Conservation (phyloP, 2,329 filamentous ascomycete genomes). For the Aspergillus phoenicis region DNA sequence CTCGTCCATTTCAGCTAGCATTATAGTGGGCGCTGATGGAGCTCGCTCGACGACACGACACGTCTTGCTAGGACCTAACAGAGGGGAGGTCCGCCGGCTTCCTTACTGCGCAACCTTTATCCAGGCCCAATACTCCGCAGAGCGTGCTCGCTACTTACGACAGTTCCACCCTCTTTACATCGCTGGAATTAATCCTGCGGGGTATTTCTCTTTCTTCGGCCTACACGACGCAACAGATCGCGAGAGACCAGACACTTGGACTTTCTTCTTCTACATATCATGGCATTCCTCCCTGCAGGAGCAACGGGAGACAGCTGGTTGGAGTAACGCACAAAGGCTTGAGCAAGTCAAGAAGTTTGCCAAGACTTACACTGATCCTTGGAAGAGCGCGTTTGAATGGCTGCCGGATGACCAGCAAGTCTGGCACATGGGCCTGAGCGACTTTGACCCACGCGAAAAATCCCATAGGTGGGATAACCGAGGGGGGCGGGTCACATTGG, state of each 20-base stretch:
- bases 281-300: slow-evolving; percentile 45
- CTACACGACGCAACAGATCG: slow-evolving; percentile 32
- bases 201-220: slow-evolving; percentile 51
- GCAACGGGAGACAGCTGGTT: slow-evolving; percentile 31
- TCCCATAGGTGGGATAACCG: slow-evolving; percentile 25
- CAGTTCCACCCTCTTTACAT: slow-evolving; percentile 50
- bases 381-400: slow-evolving; percentile 39
- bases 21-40: slow-evolving; percentile 32
- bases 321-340: slow-evolving; percentile 19
- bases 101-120: slow-evolving; percentile 52
- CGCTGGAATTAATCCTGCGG: slow-evolving; percentile 47
- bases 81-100: slow-evolving; percentile 39
- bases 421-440: slow-evolving; percentile 21
- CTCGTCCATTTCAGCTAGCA: slow-evolving; percentile 17
- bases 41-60: slow-evolving; percentile 26
- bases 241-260: slow-evolving; percentile 32
- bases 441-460: slow-evolving; percentile 19
- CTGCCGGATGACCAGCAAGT: slow-evolving; percentile 23
- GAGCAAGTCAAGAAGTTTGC: slow-evolving; percentile 45
- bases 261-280: slow-evolving; percentile 52
- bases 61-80: slow-evolving; percentile 34
- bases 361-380: slow-evolving; percentile 46
- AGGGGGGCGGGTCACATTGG: slow-evolving; percentile 46
- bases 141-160: slow-evolving; percentile 49
- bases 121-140: slow-evolving; percentile 43